Conservation (phyloP, 768 basidiomycete genomes). For the Kwoniella europaea region DNA sequence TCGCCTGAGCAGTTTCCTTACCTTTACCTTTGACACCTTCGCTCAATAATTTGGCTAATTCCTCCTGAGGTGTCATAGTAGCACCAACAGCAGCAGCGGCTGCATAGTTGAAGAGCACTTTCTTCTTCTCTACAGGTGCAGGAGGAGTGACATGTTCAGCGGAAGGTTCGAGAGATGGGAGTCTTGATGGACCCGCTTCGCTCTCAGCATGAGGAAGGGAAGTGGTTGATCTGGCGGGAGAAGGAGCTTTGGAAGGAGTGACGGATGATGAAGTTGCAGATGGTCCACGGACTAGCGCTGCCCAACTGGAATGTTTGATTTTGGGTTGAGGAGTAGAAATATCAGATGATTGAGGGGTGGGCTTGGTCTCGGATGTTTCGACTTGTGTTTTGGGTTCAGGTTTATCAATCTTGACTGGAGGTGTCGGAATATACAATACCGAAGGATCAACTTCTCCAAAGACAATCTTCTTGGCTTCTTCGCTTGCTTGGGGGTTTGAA, state of each 20-base stretch:
- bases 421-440: slow-evolving; percentile 2
- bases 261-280: slow-evolving; percentile 34
- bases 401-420: background rate
- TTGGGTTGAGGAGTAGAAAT: slow-evolving; percentile 19
- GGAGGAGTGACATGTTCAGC: slow-evolving; percentile 6
- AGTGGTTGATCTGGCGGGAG: slow-evolving; percentile 35
- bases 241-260: slow-evolving; percentile 31
- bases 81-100: slow-evolving; percentile 46
- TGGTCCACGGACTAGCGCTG: slow-evolving; percentile 38
- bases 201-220: slow-evolving; percentile 25
- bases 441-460: slow-evolving; percentile 18
- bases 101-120: slow-evolving; percentile 43
- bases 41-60: slow-evolving; percentile 41
- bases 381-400: background rate
- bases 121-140: slow-evolving; percentile 27
- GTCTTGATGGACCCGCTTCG: slow-evolving; percentile 33
- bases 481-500: background rate
- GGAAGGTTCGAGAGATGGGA: slow-evolving; percentile 11
- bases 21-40: slow-evolving; percentile 45
- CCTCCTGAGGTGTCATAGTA: slow-evolving; percentile 43
- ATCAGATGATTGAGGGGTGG: slow-evolving; percentile 21
- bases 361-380: background rate
- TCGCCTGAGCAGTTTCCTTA: slow-evolving; percentile 23
- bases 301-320: slow-evolving; percentile 48
- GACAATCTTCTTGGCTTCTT: background rate